Conservation (phyloP, 495 filamentous ascomycete genomes). For the Penicillium subrubescens region DNA sequence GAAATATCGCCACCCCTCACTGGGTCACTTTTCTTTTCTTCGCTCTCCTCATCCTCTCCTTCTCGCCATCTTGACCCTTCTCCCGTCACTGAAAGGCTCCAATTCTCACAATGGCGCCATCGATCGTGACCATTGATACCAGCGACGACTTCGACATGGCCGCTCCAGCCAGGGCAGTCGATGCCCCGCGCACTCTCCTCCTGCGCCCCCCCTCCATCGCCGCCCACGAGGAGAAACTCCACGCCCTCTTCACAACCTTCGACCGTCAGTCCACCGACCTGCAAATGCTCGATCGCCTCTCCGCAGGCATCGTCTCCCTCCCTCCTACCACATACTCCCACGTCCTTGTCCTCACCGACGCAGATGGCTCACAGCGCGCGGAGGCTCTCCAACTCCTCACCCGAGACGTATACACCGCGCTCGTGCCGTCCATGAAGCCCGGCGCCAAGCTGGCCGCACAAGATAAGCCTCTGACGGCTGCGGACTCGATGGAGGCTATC, state of each 20-base stretch:
- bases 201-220: conserved; percentile 81
- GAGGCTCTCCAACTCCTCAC: conserved; percentile 65
- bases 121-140: conserved; percentile 47
- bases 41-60: not conserved
- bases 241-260: conserved; percentile 60
- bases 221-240: conserved; percentile 63
- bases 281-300: conserved; percentile 97
- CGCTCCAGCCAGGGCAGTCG: conserved; percentile 28
- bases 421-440: conserved; percentile 69
- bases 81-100: not conserved
- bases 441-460: conserved; percentile 71
- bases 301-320: conserved; percentile 77
- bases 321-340: conserved; percentile 78
- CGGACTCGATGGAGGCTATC: conserved; percentile 65
- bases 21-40: conserved; percentile 9
- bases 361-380: conserved; percentile 58
- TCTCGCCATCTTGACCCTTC: not conserved
- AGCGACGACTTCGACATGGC: conserved; percentile 48
- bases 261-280: conserved; percentile 78
- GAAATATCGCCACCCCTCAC: conserved; percentile 33
- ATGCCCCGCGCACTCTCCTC: conserved; percentile 58
- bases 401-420: conserved; percentile 65
- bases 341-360: conserved; percentile 79
- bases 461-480: conserved; percentile 59
- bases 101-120: conserved; percentile 36